Percentiles rank a stretch among this genome's conserved stretches.
Evolutionary conservation across 2,329 filamentous ascomycete genomes (phyloP).

Genomic region (Podosphaera aphanis): DNA sequence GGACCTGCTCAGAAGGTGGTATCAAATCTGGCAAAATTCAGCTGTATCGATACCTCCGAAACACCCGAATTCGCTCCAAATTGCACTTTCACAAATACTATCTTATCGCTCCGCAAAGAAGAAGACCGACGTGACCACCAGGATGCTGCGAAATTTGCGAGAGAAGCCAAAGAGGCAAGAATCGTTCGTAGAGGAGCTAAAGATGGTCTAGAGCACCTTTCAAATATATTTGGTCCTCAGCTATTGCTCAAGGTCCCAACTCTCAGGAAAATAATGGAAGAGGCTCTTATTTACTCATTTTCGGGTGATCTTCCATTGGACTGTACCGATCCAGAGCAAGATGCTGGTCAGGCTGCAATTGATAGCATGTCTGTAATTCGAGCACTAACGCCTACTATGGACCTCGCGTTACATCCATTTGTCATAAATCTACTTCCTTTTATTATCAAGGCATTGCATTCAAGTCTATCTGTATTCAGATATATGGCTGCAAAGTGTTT

Average conservation of each 20-base stretch:
- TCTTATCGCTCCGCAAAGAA: constrained; percentile 87
- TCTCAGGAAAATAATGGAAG: constrained; percentile 57
- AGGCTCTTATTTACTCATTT: constrained; percentile 55
- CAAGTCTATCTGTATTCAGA: constrained; percentile 69
- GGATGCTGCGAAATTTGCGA: constrained; percentile 73
- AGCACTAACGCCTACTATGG: constrained; percentile 75
- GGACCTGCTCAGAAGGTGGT: constrained; percentile 90
- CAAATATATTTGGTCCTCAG: constrained; percentile 50
- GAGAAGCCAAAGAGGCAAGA: constrained; percentile 67
- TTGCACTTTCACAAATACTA: constrained; percentile 50
- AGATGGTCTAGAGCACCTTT: constrained; percentile 74
- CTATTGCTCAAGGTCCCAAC: constrained; percentile 71
- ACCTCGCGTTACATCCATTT: constrained; percentile 52
- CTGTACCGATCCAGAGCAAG: constrained; percentile 47
- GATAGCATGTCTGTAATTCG: constrained; percentile 84
- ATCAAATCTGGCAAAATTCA: constrained; percentile 87
- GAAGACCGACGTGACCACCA: constrained; percentile 85
- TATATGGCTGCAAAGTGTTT: constrained; percentile 96
- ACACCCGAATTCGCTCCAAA: constrained; percentile 87
- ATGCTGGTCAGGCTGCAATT: constrained; percentile 74
- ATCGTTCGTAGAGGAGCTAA: constrained; percentile 86
- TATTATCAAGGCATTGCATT: constrained; percentile 70
- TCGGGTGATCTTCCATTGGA: constrained; percentile 44
- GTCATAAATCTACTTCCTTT: constrained; percentile 65
- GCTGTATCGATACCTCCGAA: constrained; percentile 90